Evolutionary conservation across 768 basidiomycete species (phyloP).

Genomic region (Piloderma croceum): DNA sequence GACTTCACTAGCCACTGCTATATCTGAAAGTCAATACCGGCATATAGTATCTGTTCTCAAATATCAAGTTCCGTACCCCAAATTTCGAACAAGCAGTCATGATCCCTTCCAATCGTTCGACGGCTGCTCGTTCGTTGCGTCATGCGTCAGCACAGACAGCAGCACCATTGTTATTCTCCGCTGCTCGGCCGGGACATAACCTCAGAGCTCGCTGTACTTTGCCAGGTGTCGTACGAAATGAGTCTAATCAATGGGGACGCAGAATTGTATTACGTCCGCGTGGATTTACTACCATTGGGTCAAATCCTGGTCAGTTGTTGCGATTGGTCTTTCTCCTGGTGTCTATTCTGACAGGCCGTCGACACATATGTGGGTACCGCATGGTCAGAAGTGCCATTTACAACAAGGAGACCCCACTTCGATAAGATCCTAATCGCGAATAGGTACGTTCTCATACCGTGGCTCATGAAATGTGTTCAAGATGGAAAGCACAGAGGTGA

Average conservation of each 20-base stretch:
- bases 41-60: not conserved
- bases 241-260: not conserved
- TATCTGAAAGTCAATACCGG: not conserved
- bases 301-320: no score
- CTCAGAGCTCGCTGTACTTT: not conserved
- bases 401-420: constrained; percentile 51
- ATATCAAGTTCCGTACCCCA: not conserved
- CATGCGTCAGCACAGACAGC: no score
- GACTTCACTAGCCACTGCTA: not conserved
- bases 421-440: constrained; percentile 93
- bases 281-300: not conserved
- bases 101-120: not conserved
- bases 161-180: not conserved
- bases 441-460: constrained; percentile 33
- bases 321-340: not conserved
- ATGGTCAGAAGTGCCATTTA: not conserved
- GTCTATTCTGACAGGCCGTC: not conserved
- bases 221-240: not conserved
- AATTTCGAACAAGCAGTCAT: not conserved
- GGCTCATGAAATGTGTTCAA: not conserved
- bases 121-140: not conserved
- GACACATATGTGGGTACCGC: not conserved
- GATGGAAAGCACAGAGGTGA: constrained; percentile 91
- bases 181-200: not conserved
- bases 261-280: not conserved